Evolutionary conservation across 306 rosid species (phyloP), one percentile per base, ranked within the genome.

Genomic region (Alnus glutinosa): DNA sequence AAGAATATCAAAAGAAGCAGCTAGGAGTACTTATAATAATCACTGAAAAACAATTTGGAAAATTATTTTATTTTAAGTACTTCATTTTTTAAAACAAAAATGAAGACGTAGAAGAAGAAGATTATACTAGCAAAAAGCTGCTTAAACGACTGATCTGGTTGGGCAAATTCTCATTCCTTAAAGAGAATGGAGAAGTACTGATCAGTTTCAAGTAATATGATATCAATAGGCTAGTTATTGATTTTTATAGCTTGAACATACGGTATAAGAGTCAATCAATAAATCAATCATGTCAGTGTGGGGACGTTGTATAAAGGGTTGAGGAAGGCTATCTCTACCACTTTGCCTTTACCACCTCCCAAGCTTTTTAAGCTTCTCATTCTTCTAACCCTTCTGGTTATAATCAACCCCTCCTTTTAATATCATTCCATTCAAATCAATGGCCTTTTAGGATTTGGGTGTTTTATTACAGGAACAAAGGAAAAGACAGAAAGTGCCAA

Each of bases 391-490:
- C 79, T 28, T 42, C 32, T 70, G 46, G 46, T 42, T 16, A 51
- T 66, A 32, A 78, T 75, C 51, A 9, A 76, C 70, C 15, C 62
- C 44, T 81, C 77, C 57, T 71, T 83, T 79, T 80, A 67, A 55
- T 49, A 70, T 55, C 77, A 84, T 73, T 82, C 63, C 52, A 81
- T 77, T 81, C 81, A 84, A 77, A 71, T 79, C 87, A 74, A 63
- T 83, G 47, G 77, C 77, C 86, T 84, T 86, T 86, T 81, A 74
- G 82, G 79, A 82, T 88, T 92, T 90, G 91, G 96, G 90, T 90
- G 89, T 90, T 90, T 83, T 86, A 84, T 86, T 75, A 82, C 88
- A 81, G 72, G 64, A 78, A 68, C 82, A 80, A 75, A 87, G 75
- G 75, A 75, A 81, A 84, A 71, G 88, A 79, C 87, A 85, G 79